Evolutionary conservation across 2,329 filamentous ascomycete genomes (phyloP).

Genomic region (Phoma herbarum): DNA sequence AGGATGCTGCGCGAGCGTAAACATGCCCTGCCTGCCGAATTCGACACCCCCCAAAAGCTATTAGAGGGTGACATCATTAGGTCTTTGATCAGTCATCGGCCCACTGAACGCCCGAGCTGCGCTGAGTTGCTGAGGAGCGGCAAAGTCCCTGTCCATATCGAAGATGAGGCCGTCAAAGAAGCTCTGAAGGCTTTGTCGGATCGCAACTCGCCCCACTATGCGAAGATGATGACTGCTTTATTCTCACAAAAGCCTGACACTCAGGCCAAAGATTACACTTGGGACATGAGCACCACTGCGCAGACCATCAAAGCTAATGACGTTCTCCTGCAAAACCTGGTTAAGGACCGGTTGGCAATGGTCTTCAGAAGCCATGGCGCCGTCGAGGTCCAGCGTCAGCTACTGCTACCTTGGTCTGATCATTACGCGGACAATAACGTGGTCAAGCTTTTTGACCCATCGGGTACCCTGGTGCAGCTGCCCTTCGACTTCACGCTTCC

Average conservation of each 20-base stretch:
- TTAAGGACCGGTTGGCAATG: constrained; percentile 75
- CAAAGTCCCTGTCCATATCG: constrained; percentile 88
- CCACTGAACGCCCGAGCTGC: constrained; percentile 82
- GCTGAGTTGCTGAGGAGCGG: constrained; percentile 83
- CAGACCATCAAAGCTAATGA: constrained; percentile 58
- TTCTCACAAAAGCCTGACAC: constrained; percentile 77
- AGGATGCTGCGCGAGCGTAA: constrained; percentile 72
- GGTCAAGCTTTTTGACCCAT: constrained; percentile 81
- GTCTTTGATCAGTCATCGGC: constrained; percentile 81
- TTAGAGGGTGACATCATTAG: constrained; percentile 79
- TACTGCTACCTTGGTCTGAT: constrained; percentile 81
- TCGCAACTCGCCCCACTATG: constrained; percentile 84
- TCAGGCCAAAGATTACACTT: constrained; percentile 74
- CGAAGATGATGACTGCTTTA: constrained; percentile 85
- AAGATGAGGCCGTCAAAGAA: constrained; percentile 87
- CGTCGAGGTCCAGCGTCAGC: constrained; percentile 77
- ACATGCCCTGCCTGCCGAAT: constrained; percentile 76
- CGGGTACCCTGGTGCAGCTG: constrained; percentile 89
- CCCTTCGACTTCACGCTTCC: constrained; percentile 93
- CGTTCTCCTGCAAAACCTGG: constrained; percentile 74
- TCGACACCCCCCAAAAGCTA: constrained; percentile 72
- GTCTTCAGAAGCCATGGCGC: constrained; percentile 93
- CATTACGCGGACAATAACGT: constrained; percentile 76
- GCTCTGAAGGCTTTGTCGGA: constrained; percentile 83
- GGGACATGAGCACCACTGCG: constrained; percentile 54